A percentile compares a stretch with the other conserved stretches of the same genome.
Conservation (phyloP, 1,139 yeast genomes). For the Debaryomyces singareniensis region DNA sequence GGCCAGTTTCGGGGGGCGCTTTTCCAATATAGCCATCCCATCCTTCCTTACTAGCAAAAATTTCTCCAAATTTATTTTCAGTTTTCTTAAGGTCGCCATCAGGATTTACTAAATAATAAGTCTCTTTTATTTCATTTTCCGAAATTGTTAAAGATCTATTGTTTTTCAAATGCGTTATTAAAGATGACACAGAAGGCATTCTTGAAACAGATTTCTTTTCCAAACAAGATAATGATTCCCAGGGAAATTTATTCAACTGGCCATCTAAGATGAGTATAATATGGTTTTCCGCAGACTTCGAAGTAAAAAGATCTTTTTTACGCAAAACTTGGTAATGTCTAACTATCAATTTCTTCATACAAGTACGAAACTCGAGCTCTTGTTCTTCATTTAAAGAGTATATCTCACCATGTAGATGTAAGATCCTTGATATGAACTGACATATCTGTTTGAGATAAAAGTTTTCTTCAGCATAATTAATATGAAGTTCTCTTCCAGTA, state of each 20-base stretch:
- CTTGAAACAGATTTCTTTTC: conserved; percentile 57
- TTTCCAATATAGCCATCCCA: conserved; percentile 56
- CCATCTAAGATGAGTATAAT: conserved; percentile 64
- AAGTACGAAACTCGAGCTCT: conserved; percentile 52
- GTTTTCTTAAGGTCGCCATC: conserved; percentile 70
- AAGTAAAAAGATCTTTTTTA: conserved; percentile 7
- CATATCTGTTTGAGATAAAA: conserved; percentile 50
- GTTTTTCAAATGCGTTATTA: conserved; percentile 35
- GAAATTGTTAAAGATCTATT: conserved; percentile 3
- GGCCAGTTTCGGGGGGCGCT: conserved; percentile 50
- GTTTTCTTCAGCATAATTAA: not conserved
- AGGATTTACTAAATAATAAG: conserved; percentile 71
- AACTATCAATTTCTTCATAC: conserved; percentile 28
- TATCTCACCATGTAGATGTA: conserved; percentile 57
- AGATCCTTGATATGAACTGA: conserved; percentile 52
- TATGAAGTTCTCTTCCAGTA: conserved; percentile 11
- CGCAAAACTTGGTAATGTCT: conserved; percentile 20
- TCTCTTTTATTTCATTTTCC: conserved; percentile 10
- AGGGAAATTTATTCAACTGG: conserved; percentile 64
- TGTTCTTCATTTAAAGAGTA: conserved; percentile 46
- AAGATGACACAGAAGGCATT: conserved; percentile 57
- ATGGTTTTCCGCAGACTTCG: conserved; percentile 33
- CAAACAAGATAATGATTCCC: conserved; percentile 75
- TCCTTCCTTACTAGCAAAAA: conserved; percentile 28
- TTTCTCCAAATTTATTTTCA: conserved; percentile 48